Conservation (phyloP, 306 rosid genomes). For the Mucuna pruriens region DNA sequence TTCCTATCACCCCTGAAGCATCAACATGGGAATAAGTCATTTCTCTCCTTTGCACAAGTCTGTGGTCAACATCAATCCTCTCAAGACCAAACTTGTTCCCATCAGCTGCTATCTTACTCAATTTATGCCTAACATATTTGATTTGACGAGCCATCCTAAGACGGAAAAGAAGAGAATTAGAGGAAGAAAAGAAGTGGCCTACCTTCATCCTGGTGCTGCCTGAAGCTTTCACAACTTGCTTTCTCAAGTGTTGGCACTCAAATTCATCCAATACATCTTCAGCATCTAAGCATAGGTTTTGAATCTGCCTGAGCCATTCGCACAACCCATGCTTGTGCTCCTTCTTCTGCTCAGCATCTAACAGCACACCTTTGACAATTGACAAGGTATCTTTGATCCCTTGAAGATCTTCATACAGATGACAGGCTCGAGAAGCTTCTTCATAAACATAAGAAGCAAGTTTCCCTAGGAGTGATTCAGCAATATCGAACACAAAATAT, state of each 20-base stretch:
- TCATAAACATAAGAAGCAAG: slow-evolving; percentile 9
- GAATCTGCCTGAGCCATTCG: slow-evolving; percentile 23
- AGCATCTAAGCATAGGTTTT: not conserved
- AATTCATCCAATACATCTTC: slow-evolving; percentile 11
- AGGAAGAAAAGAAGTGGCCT: not conserved
- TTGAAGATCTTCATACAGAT: slow-evolving; percentile 1
- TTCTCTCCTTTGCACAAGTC: slow-evolving; percentile 2
- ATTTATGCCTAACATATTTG: not conserved
- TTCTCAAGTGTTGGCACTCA: not conserved
- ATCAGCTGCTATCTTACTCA: slow-evolving; percentile 19
- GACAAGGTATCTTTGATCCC: not conserved
- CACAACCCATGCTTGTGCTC: slow-evolving; percentile 4
- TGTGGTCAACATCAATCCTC: not conserved
- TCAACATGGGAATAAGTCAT: slow-evolving; percentile 25
- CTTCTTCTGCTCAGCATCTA: slow-evolving; percentile 32
- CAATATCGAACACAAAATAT: not conserved
- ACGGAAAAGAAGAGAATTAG: slow-evolving; percentile 9
- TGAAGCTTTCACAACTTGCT: not conserved
- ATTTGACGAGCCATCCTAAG: slow-evolving; percentile 6
- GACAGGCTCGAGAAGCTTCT: slow-evolving; percentile 16
- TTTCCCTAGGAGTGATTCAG: slow-evolving; percentile 10
- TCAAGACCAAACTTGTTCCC: slow-evolving; percentile 1
- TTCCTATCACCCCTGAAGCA: slow-evolving; percentile 5
- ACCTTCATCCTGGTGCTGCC: slow-evolving; percentile 14
- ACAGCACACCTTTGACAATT: not conserved